These are phyloP conservation scores for Plasmopara viticola DNA, from an alignment of 352 stramenopile genomes.

Conservation along the genomic window DNA sequence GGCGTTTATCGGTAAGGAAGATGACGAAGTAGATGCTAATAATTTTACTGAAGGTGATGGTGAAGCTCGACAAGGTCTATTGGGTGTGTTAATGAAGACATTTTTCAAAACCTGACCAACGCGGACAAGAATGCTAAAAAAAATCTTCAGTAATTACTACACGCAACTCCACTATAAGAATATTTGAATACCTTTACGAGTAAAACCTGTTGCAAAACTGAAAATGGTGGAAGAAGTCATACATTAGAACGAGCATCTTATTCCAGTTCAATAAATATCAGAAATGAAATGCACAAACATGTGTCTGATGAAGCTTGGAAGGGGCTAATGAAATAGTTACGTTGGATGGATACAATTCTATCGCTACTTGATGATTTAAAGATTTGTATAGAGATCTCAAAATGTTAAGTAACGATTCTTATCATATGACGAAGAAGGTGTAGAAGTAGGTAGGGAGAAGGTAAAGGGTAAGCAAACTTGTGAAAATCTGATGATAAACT, in stretches of 20 bases:
- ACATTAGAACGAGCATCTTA: too few relatives aligned
- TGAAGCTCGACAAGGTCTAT: slow-evolving; percentile 10
- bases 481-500: too few relatives aligned
- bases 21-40: slow-evolving; percentile 4
- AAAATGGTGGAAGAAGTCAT: too few relatives aligned
- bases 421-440: too few relatives aligned
- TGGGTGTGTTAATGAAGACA: slow-evolving; percentile 11
- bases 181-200: too few relatives aligned
- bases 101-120: too few relatives aligned
- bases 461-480: too few relatives aligned
- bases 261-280: slow-evolving; percentile 2
- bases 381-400: slow-evolving; percentile 5
- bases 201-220: too few relatives aligned
- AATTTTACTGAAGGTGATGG: slow-evolving; percentile 8
- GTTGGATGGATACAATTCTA: slow-evolving; percentile 12
- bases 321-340: not conserved
- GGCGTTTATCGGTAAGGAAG: slow-evolving; percentile 4
- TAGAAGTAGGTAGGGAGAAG: not conserved
- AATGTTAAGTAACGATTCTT: too few relatives aligned
- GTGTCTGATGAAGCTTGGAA: slow-evolving; percentile 10
- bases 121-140: too few relatives aligned
- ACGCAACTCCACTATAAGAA: too few relatives aligned
- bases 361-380: slow-evolving; percentile 2
- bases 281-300: slow-evolving; percentile 5
- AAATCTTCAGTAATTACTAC: too few relatives aligned